Conservation (phyloP, 805 yeast species). For the Lachancea kluyveri region DNA sequence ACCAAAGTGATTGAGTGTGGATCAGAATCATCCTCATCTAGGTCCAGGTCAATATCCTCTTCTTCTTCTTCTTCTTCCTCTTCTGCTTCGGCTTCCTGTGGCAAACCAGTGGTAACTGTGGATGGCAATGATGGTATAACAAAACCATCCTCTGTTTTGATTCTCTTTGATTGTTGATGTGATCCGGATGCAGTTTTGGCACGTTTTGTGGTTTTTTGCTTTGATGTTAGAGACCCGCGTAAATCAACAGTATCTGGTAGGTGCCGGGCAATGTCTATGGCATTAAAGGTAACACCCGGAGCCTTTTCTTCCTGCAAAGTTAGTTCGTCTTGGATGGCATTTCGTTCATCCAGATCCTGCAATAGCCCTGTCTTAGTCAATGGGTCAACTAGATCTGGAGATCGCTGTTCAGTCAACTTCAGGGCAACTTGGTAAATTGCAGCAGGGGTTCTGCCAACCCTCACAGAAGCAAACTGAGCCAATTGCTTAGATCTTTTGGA, state of each 20-base stretch:
- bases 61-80: slow-evolving; percentile 21
- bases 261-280: slow-evolving; percentile 36
- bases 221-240: slow-evolving; percentile 39
- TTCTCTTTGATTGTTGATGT: slow-evolving; percentile 28
- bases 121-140: slow-evolving; percentile 25
- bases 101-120: slow-evolving; percentile 15
- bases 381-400: slow-evolving; percentile 38
- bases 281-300: slow-evolving; percentile 33
- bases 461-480: slow-evolving; percentile 52
- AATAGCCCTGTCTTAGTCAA: slow-evolving; percentile 44
- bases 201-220: slow-evolving; percentile 34
- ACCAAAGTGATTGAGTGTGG: slow-evolving; percentile 33
- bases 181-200: slow-evolving; percentile 24
- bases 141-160: slow-evolving; percentile 38
- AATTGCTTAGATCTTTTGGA: slow-evolving; percentile 59
- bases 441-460: slow-evolving; percentile 66
- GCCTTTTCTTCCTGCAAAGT: slow-evolving; percentile 31
- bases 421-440: slow-evolving; percentile 57
- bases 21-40: slow-evolving; percentile 27
- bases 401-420: slow-evolving; percentile 48
- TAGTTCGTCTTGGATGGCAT: slow-evolving; percentile 21
- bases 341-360: slow-evolving; percentile 40
- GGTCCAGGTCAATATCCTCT: slow-evolving; percentile 31
- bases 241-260: slow-evolving; percentile 40
- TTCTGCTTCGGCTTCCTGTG: slow-evolving; percentile 20